These are phyloP conservation scores for Cytospora chrysosperma DNA, from an alignment of 2,329 filamentous ascomycete species.

Conservation along the genomic window DNA sequence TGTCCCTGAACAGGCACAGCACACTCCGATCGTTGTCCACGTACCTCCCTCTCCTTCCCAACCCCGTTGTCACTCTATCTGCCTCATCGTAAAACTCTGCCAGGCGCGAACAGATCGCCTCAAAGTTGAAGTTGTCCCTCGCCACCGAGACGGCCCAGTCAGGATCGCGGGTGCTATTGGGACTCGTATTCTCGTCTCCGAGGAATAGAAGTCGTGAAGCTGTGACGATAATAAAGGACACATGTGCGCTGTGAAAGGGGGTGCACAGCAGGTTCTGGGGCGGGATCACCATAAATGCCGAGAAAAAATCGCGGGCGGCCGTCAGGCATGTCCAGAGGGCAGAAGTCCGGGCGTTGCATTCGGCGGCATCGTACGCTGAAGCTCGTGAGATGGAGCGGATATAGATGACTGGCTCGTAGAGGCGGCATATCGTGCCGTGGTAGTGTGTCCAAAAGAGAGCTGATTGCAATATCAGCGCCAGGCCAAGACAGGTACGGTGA, in stretches of 20 bases:
- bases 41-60: constrained; percentile 25
- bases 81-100: constrained; percentile 35
- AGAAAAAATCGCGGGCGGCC: constrained; percentile 30
- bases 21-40: constrained; percentile 33
- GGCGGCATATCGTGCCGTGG: constrained; percentile 33
- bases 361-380: constrained; percentile 17
- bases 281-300: constrained; percentile 30
- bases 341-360: constrained; percentile 34
- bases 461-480: constrained; percentile 22
- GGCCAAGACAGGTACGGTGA: too few species aligned
- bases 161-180: constrained; percentile 20
- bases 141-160: constrained; percentile 40
- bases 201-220: constrained; percentile 37
- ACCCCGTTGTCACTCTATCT: constrained; percentile 26
- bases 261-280: constrained; percentile 30
- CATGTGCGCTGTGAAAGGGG: constrained; percentile 33
- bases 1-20: constrained; percentile 36
- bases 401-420: constrained; percentile 40
- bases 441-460: constrained; percentile 38
- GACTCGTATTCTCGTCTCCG: constrained; percentile 24
- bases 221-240: constrained; percentile 38
- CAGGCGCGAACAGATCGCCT: constrained; percentile 30
- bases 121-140: constrained; percentile 36
- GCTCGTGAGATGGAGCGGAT: constrained; percentile 28
- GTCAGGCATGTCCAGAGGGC: constrained; percentile 40